Evolutionary conservation across 2,329 filamentous ascomycete genomes (phyloP).

Genomic region (Helotiales sp.): DNA sequence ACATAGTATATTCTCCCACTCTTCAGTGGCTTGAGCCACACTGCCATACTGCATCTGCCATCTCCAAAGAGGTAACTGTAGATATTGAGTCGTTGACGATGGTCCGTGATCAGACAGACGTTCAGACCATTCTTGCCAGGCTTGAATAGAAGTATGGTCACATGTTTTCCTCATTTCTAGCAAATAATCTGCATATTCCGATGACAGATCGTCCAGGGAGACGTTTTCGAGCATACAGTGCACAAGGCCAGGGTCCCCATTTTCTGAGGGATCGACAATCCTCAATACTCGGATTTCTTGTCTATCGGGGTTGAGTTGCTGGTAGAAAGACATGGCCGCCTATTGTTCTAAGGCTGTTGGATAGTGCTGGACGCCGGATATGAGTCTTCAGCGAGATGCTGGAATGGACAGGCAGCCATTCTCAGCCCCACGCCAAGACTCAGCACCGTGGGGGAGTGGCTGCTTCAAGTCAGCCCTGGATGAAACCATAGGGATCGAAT

Average conservation of each 20-base stretch:
- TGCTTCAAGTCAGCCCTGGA: no score
- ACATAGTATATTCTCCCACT: background rate
- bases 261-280: background rate
- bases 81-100: background rate
- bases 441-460: no score
- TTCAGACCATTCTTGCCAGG: no score
- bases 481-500: no score
- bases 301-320: background rate
- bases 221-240: constrained; percentile 14
- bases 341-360: no score
- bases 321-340: constrained; percentile 11
- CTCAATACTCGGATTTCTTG: constrained; percentile 9
- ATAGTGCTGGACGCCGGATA: no score
- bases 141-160: no score
- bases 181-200: background rate
- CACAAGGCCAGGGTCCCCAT: background rate
- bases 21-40: background rate
- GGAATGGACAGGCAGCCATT: no score
- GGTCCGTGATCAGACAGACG: no score
- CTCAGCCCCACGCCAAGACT: no score
- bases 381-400: no score
- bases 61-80: background rate
- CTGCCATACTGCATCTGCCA: background rate
- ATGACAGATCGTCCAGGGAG: constrained; percentile 6
- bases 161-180: background rate